These are phyloP conservation scores for Cymbidium sinense DNA, from an alignment of 106 monocot species.

Conservation along the genomic window DNA sequence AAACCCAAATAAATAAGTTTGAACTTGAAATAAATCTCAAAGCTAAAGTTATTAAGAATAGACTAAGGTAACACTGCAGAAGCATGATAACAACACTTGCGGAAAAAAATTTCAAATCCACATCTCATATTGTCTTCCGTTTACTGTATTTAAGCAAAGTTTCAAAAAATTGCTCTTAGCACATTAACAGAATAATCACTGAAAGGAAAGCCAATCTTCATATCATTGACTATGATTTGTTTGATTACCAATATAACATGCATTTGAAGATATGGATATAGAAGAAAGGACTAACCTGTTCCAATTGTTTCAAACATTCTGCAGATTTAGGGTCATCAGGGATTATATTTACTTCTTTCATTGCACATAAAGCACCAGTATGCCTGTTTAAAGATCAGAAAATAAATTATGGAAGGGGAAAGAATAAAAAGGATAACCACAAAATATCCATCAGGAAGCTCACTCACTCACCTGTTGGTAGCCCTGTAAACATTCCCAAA, in stretches of 20 bases:
- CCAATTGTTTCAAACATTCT: constrained; percentile 78
- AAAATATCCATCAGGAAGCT: background rate
- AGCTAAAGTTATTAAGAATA: background rate
- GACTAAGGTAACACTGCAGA: background rate
- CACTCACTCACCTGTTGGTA: constrained; percentile 48
- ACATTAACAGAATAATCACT: background rate
- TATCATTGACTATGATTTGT: background rate
- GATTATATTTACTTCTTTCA: constrained; percentile 96
- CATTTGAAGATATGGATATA: constrained; percentile 4
- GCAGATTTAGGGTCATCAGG: constrained; percentile 80
- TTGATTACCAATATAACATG: background rate
- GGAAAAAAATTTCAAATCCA: background rate
- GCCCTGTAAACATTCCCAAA: constrained; percentile 89
- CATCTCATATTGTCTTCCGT: background rate
- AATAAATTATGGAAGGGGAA: constrained; percentile 5
- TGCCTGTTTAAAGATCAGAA: constrained; percentile 35
- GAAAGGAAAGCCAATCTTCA: background rate
- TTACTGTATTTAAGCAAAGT: background rate
- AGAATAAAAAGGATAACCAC: background rate
- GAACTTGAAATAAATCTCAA: background rate
- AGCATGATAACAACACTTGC: no score
- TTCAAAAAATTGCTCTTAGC: background rate
- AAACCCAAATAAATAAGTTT: background rate
- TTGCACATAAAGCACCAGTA: constrained; percentile 88
- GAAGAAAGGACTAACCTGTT: constrained; percentile 54